Base-by-base conservation (phyloP, 345 rosid species). In the Kernera saxatilis region DNA sequence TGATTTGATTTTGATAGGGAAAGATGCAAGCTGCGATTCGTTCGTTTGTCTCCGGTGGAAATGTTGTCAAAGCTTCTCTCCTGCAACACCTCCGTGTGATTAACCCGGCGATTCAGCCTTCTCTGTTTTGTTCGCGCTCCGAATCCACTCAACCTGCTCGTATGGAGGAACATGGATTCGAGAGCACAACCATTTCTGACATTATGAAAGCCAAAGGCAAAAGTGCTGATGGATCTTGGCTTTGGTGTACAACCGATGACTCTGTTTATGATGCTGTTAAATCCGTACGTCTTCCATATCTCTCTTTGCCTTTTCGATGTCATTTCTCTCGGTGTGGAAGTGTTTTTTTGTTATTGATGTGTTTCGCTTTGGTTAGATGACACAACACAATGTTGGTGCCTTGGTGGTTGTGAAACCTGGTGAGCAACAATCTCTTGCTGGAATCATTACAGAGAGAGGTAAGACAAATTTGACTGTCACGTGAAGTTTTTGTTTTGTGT, bases 381-480 rank as follows among this genome's bases (percentile, higher is more conserved):
- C 99, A 3, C 99, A 91, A 27, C 95, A 94, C 76, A 94, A 94
- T 65, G 97, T 91, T 68, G 97, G 99, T 68, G 97, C 97, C 8
- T 76, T 94, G 88, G 95, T 94, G 64, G 99, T 91, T 37, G 93
- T 94, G 70, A 94, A 88, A 58, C 95, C 93, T 48, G 95, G 95
- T 32, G 96, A 88, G 85, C 89, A 88, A 79, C 78, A 84, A 33
- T 84, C 99, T 26, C 62, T 91, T 77, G 99, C 99, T 8, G 99
- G 99, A 55, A 94, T 94, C 77, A 91, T 94, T 73, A 94, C 99
- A 0, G 97, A 92, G 86, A 83, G 99, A 88, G 99, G 99, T 88
- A 59, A 63, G 5, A n/a, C 2, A 40, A 6, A 15, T 9, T n/a
- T 15, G 5, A 43, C n/a, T 40, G 1, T 33, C 8, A 63, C 10